Evolutionary conservation across 345 rosid genomes (phyloP).

Genomic region (Eutrema heterophyllum): DNA sequence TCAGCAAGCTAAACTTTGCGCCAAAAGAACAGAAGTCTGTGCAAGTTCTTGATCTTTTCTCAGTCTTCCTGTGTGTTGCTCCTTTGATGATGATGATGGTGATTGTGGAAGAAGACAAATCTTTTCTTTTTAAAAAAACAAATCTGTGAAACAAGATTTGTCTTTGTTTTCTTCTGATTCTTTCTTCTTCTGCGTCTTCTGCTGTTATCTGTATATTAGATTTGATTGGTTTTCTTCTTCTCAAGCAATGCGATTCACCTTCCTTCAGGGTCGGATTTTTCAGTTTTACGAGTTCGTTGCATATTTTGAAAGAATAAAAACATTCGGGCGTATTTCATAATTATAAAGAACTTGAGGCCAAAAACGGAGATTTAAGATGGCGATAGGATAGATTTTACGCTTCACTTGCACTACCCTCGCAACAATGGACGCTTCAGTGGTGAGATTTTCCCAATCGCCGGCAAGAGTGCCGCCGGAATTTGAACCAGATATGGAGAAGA

Average conservation of each 20-base stretch:
- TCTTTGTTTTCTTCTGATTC: slow-evolving; percentile 14
- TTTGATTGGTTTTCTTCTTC: slow-evolving; percentile 17
- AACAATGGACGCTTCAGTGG: slow-evolving; percentile 54
- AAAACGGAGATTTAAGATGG: background rate
- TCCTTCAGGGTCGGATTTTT: background rate
- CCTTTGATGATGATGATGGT: slow-evolving; percentile 4
- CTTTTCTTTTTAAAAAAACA: background rate
- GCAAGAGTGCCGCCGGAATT: slow-evolving; percentile 28
- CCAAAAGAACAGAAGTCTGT: background rate
- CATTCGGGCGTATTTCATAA: background rate
- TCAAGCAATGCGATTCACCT: background rate
- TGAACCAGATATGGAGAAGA: slow-evolving; percentile 56
- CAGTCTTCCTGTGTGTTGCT: slow-evolving; percentile 27
- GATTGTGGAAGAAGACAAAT: slow-evolving; percentile 20
- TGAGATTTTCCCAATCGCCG: slow-evolving; percentile 28
- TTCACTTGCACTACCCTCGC: background rate
- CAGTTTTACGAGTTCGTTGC: slow-evolving; percentile 3
- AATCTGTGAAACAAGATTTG: slow-evolving; percentile 22
- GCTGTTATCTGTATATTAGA: slow-evolving; percentile 35
- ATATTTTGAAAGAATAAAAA: background rate
- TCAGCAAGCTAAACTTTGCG: slow-evolving; percentile 38
- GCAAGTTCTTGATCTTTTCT: slow-evolving; percentile 16
- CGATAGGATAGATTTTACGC: background rate
- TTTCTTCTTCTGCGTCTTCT: slow-evolving; percentile 14
- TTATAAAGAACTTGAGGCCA: background rate